A percentile compares a stretch with the other conserved stretches of the same genome.
phyloP scores from a whole-genome alignment of 331 rosid genomes.

The Ulmus americana region DNA sequence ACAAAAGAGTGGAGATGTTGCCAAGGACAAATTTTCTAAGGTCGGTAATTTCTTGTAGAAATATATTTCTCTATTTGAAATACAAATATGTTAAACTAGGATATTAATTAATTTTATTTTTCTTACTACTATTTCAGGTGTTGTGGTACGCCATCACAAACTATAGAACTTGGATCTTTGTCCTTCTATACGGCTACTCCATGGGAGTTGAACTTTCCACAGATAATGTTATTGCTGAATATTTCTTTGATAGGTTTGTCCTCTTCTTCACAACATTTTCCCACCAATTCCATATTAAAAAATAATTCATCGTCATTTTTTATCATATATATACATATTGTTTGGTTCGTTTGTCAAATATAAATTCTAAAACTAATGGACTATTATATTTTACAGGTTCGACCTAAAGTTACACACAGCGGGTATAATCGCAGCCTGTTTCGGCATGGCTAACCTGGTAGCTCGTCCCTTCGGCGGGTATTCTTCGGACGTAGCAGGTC shows the following conservation, averaged over 20 bases:
- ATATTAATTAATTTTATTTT: neutral
- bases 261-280: neutral
- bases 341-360: no score
- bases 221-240: constrained; percentile 75
- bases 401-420: constrained; percentile 73
- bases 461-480: constrained; percentile 83
- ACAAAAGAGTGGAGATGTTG: constrained; percentile 61
- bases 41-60: constrained; percentile 20
- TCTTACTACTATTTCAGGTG: constrained; percentile 35
- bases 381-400: constrained; percentile 32
- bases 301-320: neutral
- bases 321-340: no score
- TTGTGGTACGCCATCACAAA: constrained; percentile 74
- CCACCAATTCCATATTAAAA: neutral
- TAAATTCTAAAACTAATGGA: no score
- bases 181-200: constrained; percentile 77
- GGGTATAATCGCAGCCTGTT: constrained; percentile 70
- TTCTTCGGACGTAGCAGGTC: constrained; percentile 45
- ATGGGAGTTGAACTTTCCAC: constrained; percentile 87
- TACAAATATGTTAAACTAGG: no score
- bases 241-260: constrained; percentile 67
- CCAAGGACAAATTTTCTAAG: constrained; percentile 66
- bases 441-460: constrained; percentile 78
- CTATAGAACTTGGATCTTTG: constrained; percentile 82
- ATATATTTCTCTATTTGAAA: neutral